These are phyloP conservation scores for Trypanosoma caninum DNA, from an alignment of 208 protist genomes.

Conservation along the genomic window DNA sequence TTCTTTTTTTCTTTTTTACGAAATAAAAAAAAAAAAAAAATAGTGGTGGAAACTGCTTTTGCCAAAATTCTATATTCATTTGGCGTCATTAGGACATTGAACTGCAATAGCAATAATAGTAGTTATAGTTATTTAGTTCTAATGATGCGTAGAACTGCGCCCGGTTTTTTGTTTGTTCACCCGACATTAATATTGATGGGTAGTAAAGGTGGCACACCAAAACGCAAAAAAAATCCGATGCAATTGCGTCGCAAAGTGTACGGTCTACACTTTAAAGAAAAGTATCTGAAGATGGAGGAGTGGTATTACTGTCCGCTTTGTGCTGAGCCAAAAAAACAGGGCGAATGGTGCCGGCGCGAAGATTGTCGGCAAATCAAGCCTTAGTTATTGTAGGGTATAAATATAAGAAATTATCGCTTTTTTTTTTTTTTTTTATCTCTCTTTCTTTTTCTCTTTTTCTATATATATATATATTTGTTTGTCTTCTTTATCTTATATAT, in stretches of 20 bases:
- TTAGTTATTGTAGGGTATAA: constrained; percentile 20
- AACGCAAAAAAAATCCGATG: constrained; percentile 89
- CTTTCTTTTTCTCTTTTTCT: not conserved
- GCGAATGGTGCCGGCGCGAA: constrained; percentile 87
- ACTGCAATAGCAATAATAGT: constrained; percentile 3
- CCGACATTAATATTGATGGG: constrained; percentile 70
- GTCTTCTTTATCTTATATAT: not conserved
- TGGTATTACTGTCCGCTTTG: constrained; percentile 93
- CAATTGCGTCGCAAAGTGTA: constrained; percentile 81
- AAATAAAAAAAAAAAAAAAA: constrained; percentile 5
- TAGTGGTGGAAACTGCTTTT: not conserved
- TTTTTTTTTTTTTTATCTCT: not conserved
- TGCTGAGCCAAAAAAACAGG: constrained; percentile 88
- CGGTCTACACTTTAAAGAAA: constrained; percentile 90
- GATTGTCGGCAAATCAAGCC: constrained; percentile 91
- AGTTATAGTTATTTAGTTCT: not conserved
- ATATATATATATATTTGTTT: not conserved
- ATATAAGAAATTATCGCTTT: not conserved
- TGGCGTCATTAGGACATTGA: not conserved
- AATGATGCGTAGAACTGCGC: constrained; percentile 36
- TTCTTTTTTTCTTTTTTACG: not conserved
- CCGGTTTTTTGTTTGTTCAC: constrained; percentile 34
- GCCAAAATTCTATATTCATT: too few species aligned
- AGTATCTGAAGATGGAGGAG: constrained; percentile 81
- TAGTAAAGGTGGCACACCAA: constrained; percentile 89